Conservation (phyloP, 192 early-diverging fungal genomes). For the Podila verticillata region DNA sequence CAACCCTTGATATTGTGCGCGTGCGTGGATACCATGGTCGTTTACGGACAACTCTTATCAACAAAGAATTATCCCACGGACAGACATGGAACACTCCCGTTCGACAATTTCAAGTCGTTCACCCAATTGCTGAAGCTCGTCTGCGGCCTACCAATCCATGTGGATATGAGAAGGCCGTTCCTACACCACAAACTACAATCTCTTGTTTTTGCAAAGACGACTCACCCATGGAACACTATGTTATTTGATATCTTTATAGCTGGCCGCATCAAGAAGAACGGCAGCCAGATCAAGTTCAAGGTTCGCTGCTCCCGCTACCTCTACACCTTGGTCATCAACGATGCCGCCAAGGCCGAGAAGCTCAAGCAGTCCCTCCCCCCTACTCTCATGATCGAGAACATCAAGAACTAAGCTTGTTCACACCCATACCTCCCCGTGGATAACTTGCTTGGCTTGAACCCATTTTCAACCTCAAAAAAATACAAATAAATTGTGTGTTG, state of each 20-base stretch:
- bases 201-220: too few species aligned
- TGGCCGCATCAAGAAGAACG: conserved; percentile 87
- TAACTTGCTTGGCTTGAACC: not conserved
- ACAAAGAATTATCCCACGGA: too few species aligned
- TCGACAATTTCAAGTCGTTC: too few species aligned
- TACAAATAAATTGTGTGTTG: not conserved
- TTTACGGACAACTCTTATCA: too few species aligned
- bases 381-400: conserved; percentile 55
- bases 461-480: not conserved
- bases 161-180: too few species aligned
- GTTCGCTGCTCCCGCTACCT: conserved; percentile 98
- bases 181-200: too few species aligned
- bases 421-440: not conserved
- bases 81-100: too few species aligned
- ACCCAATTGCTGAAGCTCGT: too few species aligned
- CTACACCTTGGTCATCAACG: conserved; percentile 96
- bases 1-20: too few species aligned
- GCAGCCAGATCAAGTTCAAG: conserved; percentile 95
- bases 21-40: too few species aligned
- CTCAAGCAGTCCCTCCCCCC: conserved; percentile 95
- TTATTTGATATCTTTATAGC: conserved; percentile 46
- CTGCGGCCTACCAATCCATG: too few species aligned
- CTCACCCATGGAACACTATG: not conserved
- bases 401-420: conserved; percentile 51
- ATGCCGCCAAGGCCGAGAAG: conserved; percentile 96